A percentile compares a stretch with the other conserved stretches of the same genome.
These are phyloP conservation scores for Thelonectria discophora DNA, from an alignment of 2,329 filamentous ascomycete genomes.

Conservation along the genomic window DNA sequence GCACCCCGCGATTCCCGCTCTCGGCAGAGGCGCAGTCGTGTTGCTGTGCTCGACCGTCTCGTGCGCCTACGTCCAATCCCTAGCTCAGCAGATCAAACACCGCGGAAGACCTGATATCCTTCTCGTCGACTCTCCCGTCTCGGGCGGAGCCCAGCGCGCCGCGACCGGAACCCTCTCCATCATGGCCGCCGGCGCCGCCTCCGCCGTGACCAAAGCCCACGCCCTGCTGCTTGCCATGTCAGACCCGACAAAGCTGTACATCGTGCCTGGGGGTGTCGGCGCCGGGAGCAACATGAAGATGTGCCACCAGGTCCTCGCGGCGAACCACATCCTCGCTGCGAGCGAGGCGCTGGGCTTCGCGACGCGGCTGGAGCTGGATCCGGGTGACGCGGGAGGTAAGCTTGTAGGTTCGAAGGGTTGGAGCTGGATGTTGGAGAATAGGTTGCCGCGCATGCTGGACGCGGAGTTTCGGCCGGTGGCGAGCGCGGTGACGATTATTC, in stretches of 20 bases:
- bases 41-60: constrained; percentile 26
- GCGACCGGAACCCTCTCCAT: constrained; percentile 74
- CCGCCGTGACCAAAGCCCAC: constrained; percentile 64
- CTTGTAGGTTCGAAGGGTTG: constrained; percentile 59
- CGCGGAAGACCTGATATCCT: constrained; percentile 22
- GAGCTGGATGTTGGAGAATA: constrained; percentile 71
- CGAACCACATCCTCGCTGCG: constrained; percentile 68
- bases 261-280: constrained; percentile 68
- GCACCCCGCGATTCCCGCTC: constrained; percentile 16
- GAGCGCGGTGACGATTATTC: constrained; percentile 67
- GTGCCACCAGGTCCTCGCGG: constrained; percentile 72
- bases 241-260: constrained; percentile 67
- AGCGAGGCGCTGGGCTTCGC: constrained; percentile 70
- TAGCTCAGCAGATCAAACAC: constrained; percentile 16
- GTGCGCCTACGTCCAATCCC: constrained; percentile 21
- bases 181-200: constrained; percentile 71
- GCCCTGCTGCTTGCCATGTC: constrained; percentile 72
- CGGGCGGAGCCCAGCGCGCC: constrained; percentile 50
- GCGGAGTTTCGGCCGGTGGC: constrained; percentile 63
- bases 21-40: constrained; percentile 19
- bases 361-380: constrained; percentile 62
- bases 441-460: constrained; percentile 63
- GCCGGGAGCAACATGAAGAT: constrained; percentile 75
- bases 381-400: constrained; percentile 50
- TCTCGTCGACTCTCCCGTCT: constrained; percentile 50